Conservation (phyloP, 164 flowering plant genomes). For the Stephania yunnanensis region DNA sequence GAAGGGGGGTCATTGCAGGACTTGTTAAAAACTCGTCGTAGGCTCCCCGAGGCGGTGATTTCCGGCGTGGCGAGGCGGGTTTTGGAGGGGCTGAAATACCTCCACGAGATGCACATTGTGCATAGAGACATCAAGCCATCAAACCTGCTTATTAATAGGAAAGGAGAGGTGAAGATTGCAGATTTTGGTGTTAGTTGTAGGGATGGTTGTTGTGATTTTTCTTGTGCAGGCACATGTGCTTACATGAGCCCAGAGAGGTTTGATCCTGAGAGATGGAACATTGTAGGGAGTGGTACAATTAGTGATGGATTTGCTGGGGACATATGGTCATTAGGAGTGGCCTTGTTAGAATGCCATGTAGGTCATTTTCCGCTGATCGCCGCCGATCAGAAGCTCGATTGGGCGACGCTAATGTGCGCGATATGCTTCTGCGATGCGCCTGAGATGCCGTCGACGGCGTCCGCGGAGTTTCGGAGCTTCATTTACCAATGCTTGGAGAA, state of each 20-base stretch:
- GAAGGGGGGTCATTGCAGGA: conserved; percentile 44
- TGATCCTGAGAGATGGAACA: conserved; percentile 34
- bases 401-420: conserved; percentile 55
- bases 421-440: conserved; percentile 45
- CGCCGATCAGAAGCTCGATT: conserved; percentile 35
- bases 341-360: conserved; percentile 36
- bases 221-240: conserved; percentile 42
- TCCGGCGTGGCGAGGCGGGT: conserved; percentile 31
- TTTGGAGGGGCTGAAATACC: conserved; percentile 39
- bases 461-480: conserved; percentile 44
- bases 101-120: conserved; percentile 43
- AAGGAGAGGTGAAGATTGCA: conserved; percentile 49
- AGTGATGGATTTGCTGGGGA: conserved; percentile 44
- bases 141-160: conserved; percentile 38
- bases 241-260: conserved; percentile 69
- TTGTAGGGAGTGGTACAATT: neutral
- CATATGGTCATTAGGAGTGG: conserved; percentile 53
- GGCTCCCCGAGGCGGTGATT: conserved; percentile 31
- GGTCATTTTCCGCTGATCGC: conserved; percentile 46
- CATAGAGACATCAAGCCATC: conserved; percentile 70
- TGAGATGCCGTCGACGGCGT: conserved; percentile 35
- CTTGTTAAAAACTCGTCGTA: conserved; percentile 12
- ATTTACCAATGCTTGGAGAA: conserved; percentile 43
- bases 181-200: conserved; percentile 51
- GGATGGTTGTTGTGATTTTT: conserved; percentile 15